Conservation (phyloP, 2,329 filamentous ascomycete genomes). For the Alternaria sp. region DNA sequence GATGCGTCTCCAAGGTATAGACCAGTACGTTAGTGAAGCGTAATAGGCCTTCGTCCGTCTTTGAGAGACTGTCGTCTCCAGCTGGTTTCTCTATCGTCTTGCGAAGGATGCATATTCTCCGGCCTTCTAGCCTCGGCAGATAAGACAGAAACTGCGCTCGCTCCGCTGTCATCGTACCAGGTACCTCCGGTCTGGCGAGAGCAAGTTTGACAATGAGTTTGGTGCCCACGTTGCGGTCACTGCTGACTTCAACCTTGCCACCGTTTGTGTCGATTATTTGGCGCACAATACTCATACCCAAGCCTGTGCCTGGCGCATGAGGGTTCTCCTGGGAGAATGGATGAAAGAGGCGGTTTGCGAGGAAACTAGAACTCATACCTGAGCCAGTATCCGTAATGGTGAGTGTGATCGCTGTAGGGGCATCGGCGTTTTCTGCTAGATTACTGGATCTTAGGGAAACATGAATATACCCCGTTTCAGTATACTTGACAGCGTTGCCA, state of each 20-base stretch:
- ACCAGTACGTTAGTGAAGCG: conserved; percentile 31
- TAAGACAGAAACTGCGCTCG: conserved; percentile 19
- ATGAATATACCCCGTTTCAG: conserved; percentile 36
- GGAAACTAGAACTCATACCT: conserved; percentile 44
- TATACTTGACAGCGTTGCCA: conserved; percentile 48
- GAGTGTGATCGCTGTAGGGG: conserved; percentile 38
- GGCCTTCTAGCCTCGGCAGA: conserved; percentile 26
- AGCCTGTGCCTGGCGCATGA: conserved; percentile 26
- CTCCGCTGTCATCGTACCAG: neutral
- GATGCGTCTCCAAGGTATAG: conserved; percentile 26
- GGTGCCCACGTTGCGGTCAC: conserved; percentile 22
- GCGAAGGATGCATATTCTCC: conserved; percentile 37
- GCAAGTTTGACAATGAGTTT: conserved; percentile 28
- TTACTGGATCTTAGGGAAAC: conserved; percentile 31
- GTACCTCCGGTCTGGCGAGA: conserved; percentile 11
- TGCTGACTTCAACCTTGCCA: conserved; percentile 39
- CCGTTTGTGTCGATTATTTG: conserved; percentile 37
- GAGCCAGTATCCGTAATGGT: conserved; percentile 42
- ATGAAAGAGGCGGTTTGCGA: conserved; percentile 40
- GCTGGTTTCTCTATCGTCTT: neutral
- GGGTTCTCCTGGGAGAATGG: conserved; percentile 47
- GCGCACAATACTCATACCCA: conserved; percentile 40
- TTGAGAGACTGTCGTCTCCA: conserved; percentile 3
- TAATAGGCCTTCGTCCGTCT: conserved; percentile 19
- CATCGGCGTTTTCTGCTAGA: neutral